Conservation (phyloP, 495 filamentous ascomycete genomes). For the Tuber melanosporum region DNA sequence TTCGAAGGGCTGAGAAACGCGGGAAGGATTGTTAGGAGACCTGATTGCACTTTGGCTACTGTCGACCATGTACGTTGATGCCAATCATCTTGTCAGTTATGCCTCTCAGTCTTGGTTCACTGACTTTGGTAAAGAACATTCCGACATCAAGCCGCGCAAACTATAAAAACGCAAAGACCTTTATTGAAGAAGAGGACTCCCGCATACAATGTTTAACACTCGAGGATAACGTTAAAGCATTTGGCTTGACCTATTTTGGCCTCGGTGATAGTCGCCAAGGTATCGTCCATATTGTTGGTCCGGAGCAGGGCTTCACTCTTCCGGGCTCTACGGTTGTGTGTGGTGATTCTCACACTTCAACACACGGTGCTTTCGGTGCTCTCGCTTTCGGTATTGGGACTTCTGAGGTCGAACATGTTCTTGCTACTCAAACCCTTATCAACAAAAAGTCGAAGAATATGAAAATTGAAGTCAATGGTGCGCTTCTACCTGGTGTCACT, state of each 20-base stretch:
- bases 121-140: slow-evolving; percentile 34
- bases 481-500: slow-evolving; percentile 83
- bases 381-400: slow-evolving; percentile 97
- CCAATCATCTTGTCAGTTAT: neutral
- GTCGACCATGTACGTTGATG: slow-evolving; percentile 78
- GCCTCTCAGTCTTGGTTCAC: neutral
- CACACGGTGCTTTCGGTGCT: slow-evolving; percentile 92
- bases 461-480: slow-evolving; percentile 88
- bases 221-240: slow-evolving; percentile 94
- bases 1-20: slow-evolving; percentile 92
- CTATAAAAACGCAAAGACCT: slow-evolving; percentile 49
- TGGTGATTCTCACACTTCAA: slow-evolving; percentile 95
- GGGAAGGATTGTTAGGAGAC: slow-evolving; percentile 75
- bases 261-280: slow-evolving; percentile 94
- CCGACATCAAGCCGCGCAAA: slow-evolving; percentile 41
- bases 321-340: slow-evolving; percentile 96
- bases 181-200: slow-evolving; percentile 91
- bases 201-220: slow-evolving; percentile 88
- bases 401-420: slow-evolving; percentile 95
- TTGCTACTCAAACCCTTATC: slow-evolving; percentile 91
- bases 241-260: slow-evolving; percentile 94
- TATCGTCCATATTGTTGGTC: slow-evolving; percentile 98
- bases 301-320: slow-evolving; percentile 97
- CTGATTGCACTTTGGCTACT: slow-evolving; percentile 93
- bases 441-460: slow-evolving; percentile 97